Evolutionary conservation across 2,329 filamentous ascomycete species (phyloP).

Genomic region (Paecilomyces dactylethromorphus): DNA sequence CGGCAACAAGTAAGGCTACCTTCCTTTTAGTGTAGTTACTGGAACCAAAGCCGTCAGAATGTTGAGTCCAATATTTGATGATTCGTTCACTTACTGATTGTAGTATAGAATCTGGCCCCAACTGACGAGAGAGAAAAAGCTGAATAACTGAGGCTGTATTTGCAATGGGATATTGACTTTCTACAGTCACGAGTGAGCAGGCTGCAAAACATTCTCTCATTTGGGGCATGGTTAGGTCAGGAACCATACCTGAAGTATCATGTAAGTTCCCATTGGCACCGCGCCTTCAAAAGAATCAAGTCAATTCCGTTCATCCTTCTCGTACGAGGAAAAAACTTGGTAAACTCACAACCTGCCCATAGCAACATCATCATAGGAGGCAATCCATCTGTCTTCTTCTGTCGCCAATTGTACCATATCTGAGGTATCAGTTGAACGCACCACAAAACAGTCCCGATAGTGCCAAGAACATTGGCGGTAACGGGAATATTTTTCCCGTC

Average conservation of each 20-base stretch:
- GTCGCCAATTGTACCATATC: constrained; percentile 58
- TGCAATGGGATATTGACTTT: constrained; percentile 50
- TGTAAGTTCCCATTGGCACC: constrained; percentile 48
- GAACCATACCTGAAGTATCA: constrained; percentile 40
- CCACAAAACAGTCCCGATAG: constrained; percentile 36
- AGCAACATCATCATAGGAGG: constrained; percentile 57
- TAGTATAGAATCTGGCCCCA: constrained; percentile 51
- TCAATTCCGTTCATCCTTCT: not conserved
- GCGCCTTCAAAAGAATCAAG: constrained; percentile 23
- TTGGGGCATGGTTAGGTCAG: not conserved
- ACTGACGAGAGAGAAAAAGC: constrained; percentile 41
- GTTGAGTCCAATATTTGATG: not conserved
- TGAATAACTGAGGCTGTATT: constrained; percentile 50
- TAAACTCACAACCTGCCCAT: constrained; percentile 49
- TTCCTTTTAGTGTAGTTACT: constrained; percentile 40
- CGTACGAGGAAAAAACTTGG: not conserved
- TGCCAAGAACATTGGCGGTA: constrained; percentile 32
- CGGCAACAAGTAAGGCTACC: constrained; percentile 35
- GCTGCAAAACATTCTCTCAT: not conserved
- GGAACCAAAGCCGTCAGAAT: not conserved
- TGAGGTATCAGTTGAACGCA: constrained; percentile 34
- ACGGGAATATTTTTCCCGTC: constrained; percentile 21
- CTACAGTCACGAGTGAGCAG: constrained; percentile 21
- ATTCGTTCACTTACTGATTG: constrained; percentile 32
- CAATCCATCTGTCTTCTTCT: constrained; percentile 56